Conservation (phyloP, 2,329 filamentous ascomycete species). For the Geosmithia flava region DNA sequence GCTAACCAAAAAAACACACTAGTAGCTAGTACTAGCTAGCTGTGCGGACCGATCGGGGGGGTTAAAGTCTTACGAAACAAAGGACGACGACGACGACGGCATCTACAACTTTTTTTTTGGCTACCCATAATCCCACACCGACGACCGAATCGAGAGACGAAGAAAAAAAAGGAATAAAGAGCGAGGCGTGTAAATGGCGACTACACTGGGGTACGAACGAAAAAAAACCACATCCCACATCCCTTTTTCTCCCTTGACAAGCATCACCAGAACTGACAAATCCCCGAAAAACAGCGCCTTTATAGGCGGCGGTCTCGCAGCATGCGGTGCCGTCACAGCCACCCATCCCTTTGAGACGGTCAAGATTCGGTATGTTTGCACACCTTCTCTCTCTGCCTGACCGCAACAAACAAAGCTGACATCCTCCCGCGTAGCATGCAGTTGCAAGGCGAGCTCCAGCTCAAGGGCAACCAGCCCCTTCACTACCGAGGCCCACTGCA, state of each 20-base stretch:
- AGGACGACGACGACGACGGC: too few species aligned
- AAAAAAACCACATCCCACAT: too few species aligned
- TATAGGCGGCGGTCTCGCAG: constrained; percentile 89
- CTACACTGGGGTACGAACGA: constrained; percentile 31
- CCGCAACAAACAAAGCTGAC: not conserved
- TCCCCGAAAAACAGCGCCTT: constrained; percentile 50
- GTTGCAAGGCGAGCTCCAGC: constrained; percentile 87
- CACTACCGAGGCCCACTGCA: constrained; percentile 88
- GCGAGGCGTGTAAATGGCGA: constrained; percentile 30
- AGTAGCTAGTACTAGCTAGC: too few species aligned
- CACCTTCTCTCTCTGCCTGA: not conserved
- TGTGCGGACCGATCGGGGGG: too few species aligned
- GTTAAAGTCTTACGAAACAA: too few species aligned
- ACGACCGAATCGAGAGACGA: too few species aligned
- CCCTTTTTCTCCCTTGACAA: not conserved
- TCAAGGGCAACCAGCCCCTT: constrained; percentile 71
- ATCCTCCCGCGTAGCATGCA: constrained; percentile 53
- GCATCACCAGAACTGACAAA: constrained; percentile 4
- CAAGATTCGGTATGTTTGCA: constrained; percentile 69
- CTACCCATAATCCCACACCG: too few species aligned
- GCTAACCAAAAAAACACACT: too few species aligned
- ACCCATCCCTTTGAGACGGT: constrained; percentile 98
- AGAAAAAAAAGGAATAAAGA: not conserved
- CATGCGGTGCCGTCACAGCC: constrained; percentile 92
- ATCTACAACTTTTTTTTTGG: too few species aligned